Evolutionary conservation across 2,329 filamentous ascomycete species (phyloP).

Genomic region (Zarea fungicola): DNA sequence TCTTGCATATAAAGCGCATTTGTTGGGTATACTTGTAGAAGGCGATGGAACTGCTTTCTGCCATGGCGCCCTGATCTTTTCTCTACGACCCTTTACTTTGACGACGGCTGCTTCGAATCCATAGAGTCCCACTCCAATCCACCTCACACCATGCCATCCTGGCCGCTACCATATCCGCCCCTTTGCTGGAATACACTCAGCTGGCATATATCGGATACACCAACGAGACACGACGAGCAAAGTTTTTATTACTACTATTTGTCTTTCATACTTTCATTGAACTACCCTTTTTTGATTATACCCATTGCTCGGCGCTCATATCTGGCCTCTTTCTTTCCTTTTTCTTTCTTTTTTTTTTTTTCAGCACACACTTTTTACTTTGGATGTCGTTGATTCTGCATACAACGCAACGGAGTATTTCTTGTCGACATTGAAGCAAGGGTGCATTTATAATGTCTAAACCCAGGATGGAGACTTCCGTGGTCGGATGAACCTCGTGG

Average conservation of each 20-base stretch:
- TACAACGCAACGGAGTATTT: not conserved
- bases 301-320: slow-evolving; percentile 12
- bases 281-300: slow-evolving; percentile 12
- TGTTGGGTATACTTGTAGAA: slow-evolving; percentile 5
- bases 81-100: not conserved
- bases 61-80: not conserved
- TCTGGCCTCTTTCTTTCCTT: not conserved
- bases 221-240: slow-evolving; percentile 8
- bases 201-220: not conserved
- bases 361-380: not conserved
- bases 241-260: slow-evolving; percentile 1
- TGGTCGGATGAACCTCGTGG: too few species aligned
- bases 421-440: not conserved
- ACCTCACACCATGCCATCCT: too few species aligned
- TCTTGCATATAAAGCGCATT: slow-evolving; percentile 9
- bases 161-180: too few species aligned
- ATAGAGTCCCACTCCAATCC: too few species aligned
- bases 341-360: not conserved
- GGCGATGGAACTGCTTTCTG: not conserved
- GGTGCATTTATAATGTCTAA: slow-evolving; percentile 9
- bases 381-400: not conserved
- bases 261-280: not conserved
- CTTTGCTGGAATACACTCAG: too few species aligned
- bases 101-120: not conserved
- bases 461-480: too few species aligned